Base-by-base conservation (phyloP, 75 land plant genomes). In the Larix kaempferi region DNA sequence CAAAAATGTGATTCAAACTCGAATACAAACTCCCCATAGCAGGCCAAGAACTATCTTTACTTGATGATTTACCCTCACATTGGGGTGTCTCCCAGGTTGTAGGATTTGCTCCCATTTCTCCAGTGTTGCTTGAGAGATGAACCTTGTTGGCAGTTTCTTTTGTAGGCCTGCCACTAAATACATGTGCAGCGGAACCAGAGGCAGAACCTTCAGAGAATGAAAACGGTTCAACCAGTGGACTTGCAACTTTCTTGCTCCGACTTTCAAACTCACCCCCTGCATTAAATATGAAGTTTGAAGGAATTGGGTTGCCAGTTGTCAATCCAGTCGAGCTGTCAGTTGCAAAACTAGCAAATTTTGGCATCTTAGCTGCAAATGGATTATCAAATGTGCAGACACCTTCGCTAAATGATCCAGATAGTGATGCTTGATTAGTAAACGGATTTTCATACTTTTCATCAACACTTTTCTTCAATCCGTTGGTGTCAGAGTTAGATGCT, bases 51-150 rank as follows among this genome's bases (percentile, higher is more conserved):
- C 15, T 27, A n/a, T 73, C 76, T 17, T 55, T 26, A 17, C 22
- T 64, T 66, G 87, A 62, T 26, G 82, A 82, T 71, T 35, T 77
- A 35, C 59, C 79, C 33, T 79, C 81, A 6, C 41, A 57, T 59
- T 1, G 6, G 6, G 76, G 44, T 44, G 63, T 44, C 55, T 65
- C 74, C 0, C 56, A 52, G 19, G 11, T 74, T 56, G 77, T 78
- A 58, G 71, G 67, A 59, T 57, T 27, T 21, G 11, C 33, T 67
- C 72, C 72, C 41, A 39, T 39, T 39, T 67, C 23, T 39, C 52
- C 22, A 39, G 12, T 19, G 17, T 8, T 82, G 56, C 41, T 75
- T 27, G 56, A 57, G 74, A 56, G 76, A 62, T 64, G 56, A 78
- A 71, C 74, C 15, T 26, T 29, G 8, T 71, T 49, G 15, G 13